Evolutionary conservation across 2,329 filamentous ascomycete genomes (phyloP).

Genomic region (Pyrenophora seminiperda): DNA sequence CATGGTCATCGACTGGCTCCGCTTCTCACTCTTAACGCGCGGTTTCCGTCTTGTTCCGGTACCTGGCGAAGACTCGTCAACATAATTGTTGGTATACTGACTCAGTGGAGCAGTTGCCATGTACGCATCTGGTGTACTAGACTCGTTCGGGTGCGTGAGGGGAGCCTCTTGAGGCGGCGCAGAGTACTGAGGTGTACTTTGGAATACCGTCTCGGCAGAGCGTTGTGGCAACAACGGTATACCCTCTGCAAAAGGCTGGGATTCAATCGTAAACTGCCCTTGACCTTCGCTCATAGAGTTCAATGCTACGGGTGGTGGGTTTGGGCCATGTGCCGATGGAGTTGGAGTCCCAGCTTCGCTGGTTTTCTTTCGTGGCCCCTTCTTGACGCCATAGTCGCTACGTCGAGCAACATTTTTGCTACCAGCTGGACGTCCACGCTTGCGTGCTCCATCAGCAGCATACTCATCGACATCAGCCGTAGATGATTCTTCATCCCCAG

Average conservation of each 20-base stretch:
- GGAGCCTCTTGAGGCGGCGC: conserved; percentile 25
- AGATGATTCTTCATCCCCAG: conserved; percentile 44
- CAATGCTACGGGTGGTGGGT: conserved; percentile 34
- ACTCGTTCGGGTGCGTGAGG: conserved; percentile 27
- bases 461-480: conserved; percentile 39
- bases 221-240: conserved; percentile 31
- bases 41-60: conserved; percentile 42
- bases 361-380: conserved; percentile 52
- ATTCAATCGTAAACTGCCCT: conserved; percentile 45
- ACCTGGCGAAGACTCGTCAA: conserved; percentile 33
- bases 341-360: conserved; percentile 28
- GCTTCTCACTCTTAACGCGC: conserved; percentile 52
- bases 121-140: conserved; percentile 41
- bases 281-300: conserved; percentile 48
- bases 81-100: conserved; percentile 38
- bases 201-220: conserved; percentile 42
- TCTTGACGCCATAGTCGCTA: conserved; percentile 56
- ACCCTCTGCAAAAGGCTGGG: conserved; percentile 28
- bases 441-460: conserved; percentile 26
- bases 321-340: conserved; percentile 30
- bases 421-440: conserved; percentile 49
- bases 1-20: conserved; percentile 52
- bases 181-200: conserved; percentile 41
- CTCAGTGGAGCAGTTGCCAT: conserved; percentile 44
- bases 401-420: conserved; percentile 55